Percentiles rank a stretch among this genome's conserved stretches.
These are phyloP conservation scores for Barnettozyma wickerhamii DNA, from an alignment of 805 yeast genomes.

Conservation along the genomic window DNA sequence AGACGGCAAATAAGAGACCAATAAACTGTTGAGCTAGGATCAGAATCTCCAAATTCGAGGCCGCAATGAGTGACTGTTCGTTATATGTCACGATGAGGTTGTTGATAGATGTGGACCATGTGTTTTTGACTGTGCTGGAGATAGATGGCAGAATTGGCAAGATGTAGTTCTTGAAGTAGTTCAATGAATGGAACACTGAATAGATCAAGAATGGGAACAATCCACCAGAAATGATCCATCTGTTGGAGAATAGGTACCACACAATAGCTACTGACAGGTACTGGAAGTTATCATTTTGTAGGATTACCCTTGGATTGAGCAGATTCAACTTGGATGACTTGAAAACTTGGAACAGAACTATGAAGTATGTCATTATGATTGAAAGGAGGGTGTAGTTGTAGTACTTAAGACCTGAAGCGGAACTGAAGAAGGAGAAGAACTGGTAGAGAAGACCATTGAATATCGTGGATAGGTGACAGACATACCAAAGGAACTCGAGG, in stretches of 20 bases:
- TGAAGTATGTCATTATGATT: constrained; percentile 54
- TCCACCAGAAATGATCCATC: constrained; percentile 40
- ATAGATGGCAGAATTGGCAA: constrained; percentile 45
- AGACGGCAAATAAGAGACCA: constrained; percentile 40
- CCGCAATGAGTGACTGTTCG: constrained; percentile 38
- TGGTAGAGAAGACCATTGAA: constrained; percentile 36
- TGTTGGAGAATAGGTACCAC: constrained; percentile 39
- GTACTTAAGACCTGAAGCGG: constrained; percentile 29
- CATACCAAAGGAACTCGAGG: constrained; percentile 54
- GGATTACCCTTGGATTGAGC: constrained; percentile 31
- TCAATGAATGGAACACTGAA: constrained; percentile 60
- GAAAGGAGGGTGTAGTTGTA: constrained; percentile 44
- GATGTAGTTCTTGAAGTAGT: constrained; percentile 50
- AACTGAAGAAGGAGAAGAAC: constrained; percentile 38
- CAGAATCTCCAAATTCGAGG: constrained; percentile 45
- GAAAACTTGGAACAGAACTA: constrained; percentile 58
- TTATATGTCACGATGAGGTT: constrained; percentile 35
- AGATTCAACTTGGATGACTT: constrained; percentile 33
- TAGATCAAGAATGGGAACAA: constrained; percentile 59
- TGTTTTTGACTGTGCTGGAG: constrained; percentile 21
- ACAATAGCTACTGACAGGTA: constrained; percentile 45
- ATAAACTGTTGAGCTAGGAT: constrained; percentile 35
- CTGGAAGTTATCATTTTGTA: constrained; percentile 54
- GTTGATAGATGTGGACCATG: constrained; percentile 27
- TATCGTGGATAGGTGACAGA: constrained; percentile 53